Base-by-base conservation (phyloP, 805 yeast genomes). In the Pichia nakasei region DNA sequence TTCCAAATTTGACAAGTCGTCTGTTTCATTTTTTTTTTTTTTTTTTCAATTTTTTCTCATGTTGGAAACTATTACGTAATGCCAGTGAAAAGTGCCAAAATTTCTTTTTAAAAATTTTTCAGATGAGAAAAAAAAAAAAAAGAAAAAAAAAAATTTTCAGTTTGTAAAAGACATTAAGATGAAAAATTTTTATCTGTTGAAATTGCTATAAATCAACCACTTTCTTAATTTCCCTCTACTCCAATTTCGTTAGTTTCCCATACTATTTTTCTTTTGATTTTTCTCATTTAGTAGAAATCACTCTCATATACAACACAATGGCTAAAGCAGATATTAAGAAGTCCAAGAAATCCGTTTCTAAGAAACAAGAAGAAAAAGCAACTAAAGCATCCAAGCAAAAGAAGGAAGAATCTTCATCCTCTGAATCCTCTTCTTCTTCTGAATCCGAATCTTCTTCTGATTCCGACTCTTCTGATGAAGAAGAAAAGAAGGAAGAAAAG, bases 261-360 rank as follows among this genome's bases (percentile, higher is more conserved):
- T 33, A 18, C 6, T 21, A 15, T 9, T 27, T 27, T 21, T n/a
- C 17, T 33, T 18, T 24, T 22, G 15, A 9, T 37, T 17, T 22
- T 22, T 15, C 19, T 15, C 20, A 3, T 26, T 22, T 31, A 24
- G 22, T 32, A 11, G 21, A 17, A 22, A n/a, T 26, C 35, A 38
- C 11, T 27, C 12, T 24, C n/a, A 22, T 35, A 24, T 5, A 24
- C 35, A 35, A 15, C 22, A 50, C 41, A 44, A 60, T 59, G 63
- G 61, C 56, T 47, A 59, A 59, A 41, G 49, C 60, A 35, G 60
- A 51, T 38, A 36, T 49, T 19, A 60, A 58, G 50, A 50, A 48
- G 37, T 49, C 53, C n/a, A 57, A 55, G 55, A 57, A 52, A 45
- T 37, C 50, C 17, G 54, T 40, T 43, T 54, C 52, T 15, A 49